phyloP scores from a whole-genome alignment of 148 eudicot species.

The Rhododendron griersonianum region DNA sequence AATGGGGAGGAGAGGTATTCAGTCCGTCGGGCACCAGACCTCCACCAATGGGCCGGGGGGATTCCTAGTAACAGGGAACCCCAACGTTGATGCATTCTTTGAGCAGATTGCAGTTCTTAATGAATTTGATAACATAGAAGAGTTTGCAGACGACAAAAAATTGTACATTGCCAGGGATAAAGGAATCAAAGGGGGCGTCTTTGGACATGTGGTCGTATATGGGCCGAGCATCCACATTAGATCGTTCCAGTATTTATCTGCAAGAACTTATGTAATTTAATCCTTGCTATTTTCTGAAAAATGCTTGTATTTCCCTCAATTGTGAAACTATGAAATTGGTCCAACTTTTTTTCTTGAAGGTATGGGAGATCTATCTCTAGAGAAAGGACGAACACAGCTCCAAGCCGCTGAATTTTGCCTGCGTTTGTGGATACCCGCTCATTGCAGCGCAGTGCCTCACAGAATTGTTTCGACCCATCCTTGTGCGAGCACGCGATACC shows the following conservation, averaged over 20 bases:
- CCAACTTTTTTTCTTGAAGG: no score
- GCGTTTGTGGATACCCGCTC: no score
- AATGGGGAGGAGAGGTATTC: background rate
- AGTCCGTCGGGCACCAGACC: background rate
- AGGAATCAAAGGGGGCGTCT: background rate
- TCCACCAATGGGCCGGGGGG: background rate
- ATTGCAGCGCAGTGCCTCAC: no score
- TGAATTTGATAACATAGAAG: background rate
- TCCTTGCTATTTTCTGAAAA: background rate
- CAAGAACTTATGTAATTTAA: background rate
- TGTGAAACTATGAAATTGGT: no score
- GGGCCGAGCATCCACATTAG: background rate
- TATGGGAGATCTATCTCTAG: no score
- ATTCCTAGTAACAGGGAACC: no score
- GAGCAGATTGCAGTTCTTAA: background rate
- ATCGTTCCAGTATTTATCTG: background rate
- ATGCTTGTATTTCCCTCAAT: no score
- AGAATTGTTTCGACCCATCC: no score
- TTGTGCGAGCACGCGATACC: no score
- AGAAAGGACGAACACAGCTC: no score
- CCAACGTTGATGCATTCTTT: background rate
- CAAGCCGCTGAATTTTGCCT: no score
- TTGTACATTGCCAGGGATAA: background rate
- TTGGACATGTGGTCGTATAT: background rate
- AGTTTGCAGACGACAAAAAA: background rate